Base-by-base conservation (phyloP, 768 basidiomycete species). In the Cystoderma amianthinum region DNA sequence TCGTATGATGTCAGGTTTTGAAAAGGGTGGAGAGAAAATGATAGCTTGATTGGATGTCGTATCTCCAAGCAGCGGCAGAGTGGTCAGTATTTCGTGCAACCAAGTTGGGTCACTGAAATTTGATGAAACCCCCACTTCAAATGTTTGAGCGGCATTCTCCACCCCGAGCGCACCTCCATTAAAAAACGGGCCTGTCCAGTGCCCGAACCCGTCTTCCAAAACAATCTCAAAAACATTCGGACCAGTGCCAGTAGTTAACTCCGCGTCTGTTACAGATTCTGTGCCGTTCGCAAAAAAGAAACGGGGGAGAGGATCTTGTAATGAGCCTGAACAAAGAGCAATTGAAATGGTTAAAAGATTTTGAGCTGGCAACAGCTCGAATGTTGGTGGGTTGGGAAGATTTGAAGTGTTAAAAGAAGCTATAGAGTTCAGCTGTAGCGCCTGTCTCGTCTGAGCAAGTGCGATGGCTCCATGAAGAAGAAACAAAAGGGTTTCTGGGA, bases 11-110 rank as follows among this genome's bases (percentile, higher is more conserved):
- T 52, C 45, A 9, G 64, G 44, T 0, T 62, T 42, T 5, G 61
- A 49, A 45, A 79, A 79, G 0, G 73, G 59, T 5, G 76, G 73
- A 1, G 88, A 90, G 58, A 85, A 87, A 9, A 90, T 51, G 20
- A 91, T 58, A 0, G 77, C 85, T 54, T 85, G 78, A 38, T 79
- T 85, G 4, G 79, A 62, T 2, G 86, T 85, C 1, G 84, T 79
- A 55, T 91, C 88, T 2, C 83, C 85, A 2, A 89, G 61, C 4
- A 84, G 58, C 1, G 85, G 85, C 1, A 71, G 51, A 7, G 50
- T 49, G 13, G 58, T 42, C 9, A 75, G 51, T 4, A 59, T 42
- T 44, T 68, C 52, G 48, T 82, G 80, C 36, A 81, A 59, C 13
- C 76, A 67, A 9, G 48, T 79, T 81, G 32, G 36, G 6, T 9